A percentile compares a stretch with the other conserved stretches of the same genome.
Evolutionary conservation across 225 moss, liverwort and hornwort species (phyloP).

Genomic region (Polytrichum commune): DNA sequence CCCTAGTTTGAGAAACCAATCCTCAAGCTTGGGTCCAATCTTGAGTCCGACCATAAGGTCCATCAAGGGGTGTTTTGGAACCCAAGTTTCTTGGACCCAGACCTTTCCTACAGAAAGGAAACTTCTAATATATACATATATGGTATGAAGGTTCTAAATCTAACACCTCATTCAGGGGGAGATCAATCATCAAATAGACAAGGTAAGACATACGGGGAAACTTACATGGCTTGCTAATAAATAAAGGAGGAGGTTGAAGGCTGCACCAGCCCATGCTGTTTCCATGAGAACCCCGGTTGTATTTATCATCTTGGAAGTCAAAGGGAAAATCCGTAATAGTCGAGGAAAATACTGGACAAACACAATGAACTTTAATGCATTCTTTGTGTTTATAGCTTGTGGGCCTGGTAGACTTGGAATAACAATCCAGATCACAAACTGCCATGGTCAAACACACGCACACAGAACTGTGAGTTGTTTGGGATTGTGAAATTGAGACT

Average conservation of each 20-base stretch:
- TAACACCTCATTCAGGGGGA: background rate
- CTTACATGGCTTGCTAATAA: constrained; percentile 59
- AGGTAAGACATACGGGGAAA: background rate
- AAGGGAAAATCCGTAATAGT: constrained; percentile 42
- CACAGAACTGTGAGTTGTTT: too few relatives aligned
- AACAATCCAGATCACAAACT: constrained; percentile 61
- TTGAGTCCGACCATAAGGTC: too few relatives aligned
- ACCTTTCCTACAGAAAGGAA: too few relatives aligned
- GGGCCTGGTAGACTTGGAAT: constrained; percentile 40
- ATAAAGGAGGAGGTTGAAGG: constrained; percentile 64
- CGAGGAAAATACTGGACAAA: constrained; percentile 66
- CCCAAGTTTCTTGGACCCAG: too few relatives aligned
- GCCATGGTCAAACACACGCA: constrained; percentile 2
- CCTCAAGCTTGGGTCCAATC: too few relatives aligned
- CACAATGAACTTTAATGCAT: constrained; percentile 41
- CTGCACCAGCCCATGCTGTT: constrained; percentile 69
- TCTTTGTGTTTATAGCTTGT: constrained; percentile 39
- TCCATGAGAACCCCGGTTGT: constrained; percentile 56
- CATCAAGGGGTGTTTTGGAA: too few relatives aligned
- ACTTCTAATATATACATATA: too few relatives aligned
- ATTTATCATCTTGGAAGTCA: constrained; percentile 50
- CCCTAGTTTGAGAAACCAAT: too few relatives aligned
- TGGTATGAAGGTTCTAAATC: background rate
- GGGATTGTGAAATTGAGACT: too few relatives aligned
- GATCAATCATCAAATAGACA: background rate